A percentile compares a stretch with the other conserved stretches of the same genome.
These are phyloP conservation scores for Stephania yunnanensis DNA, from an alignment of 164 flowering plant genomes.

Conservation along the genomic window DNA sequence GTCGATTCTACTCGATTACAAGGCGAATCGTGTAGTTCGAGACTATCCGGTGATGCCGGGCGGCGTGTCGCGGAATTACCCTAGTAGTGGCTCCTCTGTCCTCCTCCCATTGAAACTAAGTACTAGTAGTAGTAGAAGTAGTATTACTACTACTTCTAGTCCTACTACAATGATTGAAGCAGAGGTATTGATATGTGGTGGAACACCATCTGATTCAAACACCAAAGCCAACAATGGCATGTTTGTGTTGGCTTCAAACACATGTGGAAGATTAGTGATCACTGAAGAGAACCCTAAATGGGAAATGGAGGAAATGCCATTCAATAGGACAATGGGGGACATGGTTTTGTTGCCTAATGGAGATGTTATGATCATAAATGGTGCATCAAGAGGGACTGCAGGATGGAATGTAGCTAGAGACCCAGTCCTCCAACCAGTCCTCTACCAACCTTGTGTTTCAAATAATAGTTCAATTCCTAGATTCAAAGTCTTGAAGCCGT, in stretches of 20 bases:
- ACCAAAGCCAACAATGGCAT: constrained; percentile 13
- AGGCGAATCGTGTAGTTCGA: constrained; percentile 25
- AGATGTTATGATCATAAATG: constrained; percentile 46
- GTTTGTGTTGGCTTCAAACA: constrained; percentile 29
- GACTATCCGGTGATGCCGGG: constrained; percentile 40
- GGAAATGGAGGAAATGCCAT: constrained; percentile 54
- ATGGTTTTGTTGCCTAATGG: constrained; percentile 47
- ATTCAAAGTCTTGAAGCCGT: constrained; percentile 26
- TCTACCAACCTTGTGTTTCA: constrained; percentile 23
- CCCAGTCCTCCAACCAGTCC: constrained; percentile 39
- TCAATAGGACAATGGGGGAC: constrained; percentile 41
- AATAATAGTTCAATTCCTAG: background rate
- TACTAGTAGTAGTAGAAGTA: no score
- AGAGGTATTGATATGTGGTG: constrained; percentile 55
- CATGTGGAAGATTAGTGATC: constrained; percentile 38
- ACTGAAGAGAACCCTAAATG: constrained; percentile 28
- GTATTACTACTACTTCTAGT: background rate
- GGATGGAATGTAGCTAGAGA: constrained; percentile 38
- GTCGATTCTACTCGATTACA: constrained; percentile 38
- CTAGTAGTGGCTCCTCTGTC: constrained; percentile 45
- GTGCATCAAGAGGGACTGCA: constrained; percentile 41
- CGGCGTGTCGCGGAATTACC: constrained; percentile 37
- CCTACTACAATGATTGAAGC: constrained; percentile 12
- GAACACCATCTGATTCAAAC: constrained; percentile 31
- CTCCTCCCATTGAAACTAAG: constrained; percentile 35